Evolutionary conservation across 192 early-diverging fungal genomes (phyloP), one percentile per base, ranked within the genome.

Genomic region (Haplosporangium gracile): DNA sequence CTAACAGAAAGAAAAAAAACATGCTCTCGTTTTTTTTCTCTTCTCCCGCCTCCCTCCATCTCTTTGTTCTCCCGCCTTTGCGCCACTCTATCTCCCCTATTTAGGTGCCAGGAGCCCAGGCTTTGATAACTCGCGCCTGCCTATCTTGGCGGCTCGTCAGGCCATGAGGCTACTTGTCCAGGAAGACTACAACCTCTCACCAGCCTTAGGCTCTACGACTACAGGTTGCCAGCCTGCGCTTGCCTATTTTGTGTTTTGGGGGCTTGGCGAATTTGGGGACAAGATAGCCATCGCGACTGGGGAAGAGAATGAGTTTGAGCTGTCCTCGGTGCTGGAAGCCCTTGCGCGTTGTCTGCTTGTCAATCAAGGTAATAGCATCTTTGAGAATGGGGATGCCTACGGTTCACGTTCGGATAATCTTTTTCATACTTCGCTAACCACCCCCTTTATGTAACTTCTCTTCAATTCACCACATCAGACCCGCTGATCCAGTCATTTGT

Each of bases 251-350:
- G 36, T 70, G 5, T 29, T 81, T 3, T 86, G 84, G 84, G 22
- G 78, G 0, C 70, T 86, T 8, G 84, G 84, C 8, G 84, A 77
- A n/a, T 86, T 81, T 74, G 84, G 77, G 10, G 70, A 81, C 4
- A 74, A 57, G 26, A 13, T 65, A 1, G 18, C 49, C 16, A 32
- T 8, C 4, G 60, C n/a, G 9, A 9, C 0, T 0, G 60, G 4
- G 11, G 60, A 32, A 34, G 65, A 76, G 1, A 70, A 74, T 2
- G 79, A 78, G 18, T 68, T 40, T 38, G 68, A 24, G 10, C 7
- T 80, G 26, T 8, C 71, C 7, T 74, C 79, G 0, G 60, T 81
- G 26, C 22, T 81, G 47, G 71, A 76, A 29, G 53, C 63, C 11
- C 84, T 86, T 13, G 74, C 60, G 0, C 69, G 84, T 6, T 81